Conservation (phyloP, 495 filamentous ascomycete species). For the Achaetomiella virescens region DNA sequence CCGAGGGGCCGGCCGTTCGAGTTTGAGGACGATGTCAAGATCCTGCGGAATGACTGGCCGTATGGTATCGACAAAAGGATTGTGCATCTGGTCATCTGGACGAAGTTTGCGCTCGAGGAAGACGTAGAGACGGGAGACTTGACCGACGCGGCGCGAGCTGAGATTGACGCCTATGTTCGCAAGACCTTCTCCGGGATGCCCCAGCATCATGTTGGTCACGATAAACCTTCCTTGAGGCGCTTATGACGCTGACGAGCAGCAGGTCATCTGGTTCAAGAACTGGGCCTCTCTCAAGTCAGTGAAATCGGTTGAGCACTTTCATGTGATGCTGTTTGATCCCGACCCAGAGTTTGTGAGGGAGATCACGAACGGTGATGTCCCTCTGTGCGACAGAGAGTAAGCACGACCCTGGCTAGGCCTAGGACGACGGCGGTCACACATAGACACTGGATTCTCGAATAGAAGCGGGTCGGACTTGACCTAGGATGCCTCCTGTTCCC, state of each 20-base stretch:
- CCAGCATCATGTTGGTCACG: constrained; percentile 38
- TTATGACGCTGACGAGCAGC: background rate
- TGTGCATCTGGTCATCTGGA: constrained; percentile 82
- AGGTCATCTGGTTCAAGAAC: constrained; percentile 89
- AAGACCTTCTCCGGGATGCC: constrained; percentile 49
- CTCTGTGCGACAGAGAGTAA: constrained; percentile 37
- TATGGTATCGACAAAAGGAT: constrained; percentile 73
- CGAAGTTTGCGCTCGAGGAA: constrained; percentile 66
- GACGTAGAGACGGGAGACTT: constrained; percentile 61
- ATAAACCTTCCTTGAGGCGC: background rate
- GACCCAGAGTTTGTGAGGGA: constrained; percentile 61
- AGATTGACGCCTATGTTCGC: constrained; percentile 64
- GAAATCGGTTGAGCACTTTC: constrained; percentile 88
- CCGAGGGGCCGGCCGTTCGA: constrained; percentile 38
- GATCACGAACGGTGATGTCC: constrained; percentile 70
- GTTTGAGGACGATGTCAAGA: constrained; percentile 55
- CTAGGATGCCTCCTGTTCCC: background rate
- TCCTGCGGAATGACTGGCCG: constrained; percentile 86
- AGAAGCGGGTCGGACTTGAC: background rate
- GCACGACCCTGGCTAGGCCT: background rate
- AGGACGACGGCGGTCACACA: background rate
- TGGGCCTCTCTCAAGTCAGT: constrained; percentile 76
- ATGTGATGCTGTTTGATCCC: constrained; percentile 79
- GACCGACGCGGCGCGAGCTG: constrained; percentile 52
- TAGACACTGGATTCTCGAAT: background rate